phyloP scores from a whole-genome alignment of 805 yeast species.

The Barnettozyma sp. region DNA sequence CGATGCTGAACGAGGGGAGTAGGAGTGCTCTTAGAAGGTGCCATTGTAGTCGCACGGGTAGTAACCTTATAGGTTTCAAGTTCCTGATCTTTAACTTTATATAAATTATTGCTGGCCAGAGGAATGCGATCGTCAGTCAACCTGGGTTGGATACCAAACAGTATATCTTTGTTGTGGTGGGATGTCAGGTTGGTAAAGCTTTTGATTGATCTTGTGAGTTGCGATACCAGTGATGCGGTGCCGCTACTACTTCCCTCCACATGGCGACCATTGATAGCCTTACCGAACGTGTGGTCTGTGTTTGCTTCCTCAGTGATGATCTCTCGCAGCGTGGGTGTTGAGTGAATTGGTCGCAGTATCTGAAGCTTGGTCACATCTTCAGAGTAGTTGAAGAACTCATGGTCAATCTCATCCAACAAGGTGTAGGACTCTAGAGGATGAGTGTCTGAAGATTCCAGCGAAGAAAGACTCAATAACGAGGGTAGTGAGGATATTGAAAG shows the following conservation, averaged over 20 bases:
- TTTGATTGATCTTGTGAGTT: constrained; percentile 17
- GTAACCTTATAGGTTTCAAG: constrained; percentile 24
- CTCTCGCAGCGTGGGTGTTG: constrained; percentile 5
- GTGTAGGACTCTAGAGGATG: constrained; percentile 19
- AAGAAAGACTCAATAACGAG: constrained; percentile 12
- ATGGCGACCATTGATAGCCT: too few species aligned
- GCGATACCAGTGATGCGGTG: constrained; percentile 22
- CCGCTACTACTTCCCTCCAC: too few species aligned
- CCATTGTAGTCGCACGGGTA: constrained; percentile 9
- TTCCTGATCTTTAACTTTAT: constrained; percentile 14
- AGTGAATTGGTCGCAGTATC: constrained; percentile 6
- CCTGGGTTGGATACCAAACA: constrained; percentile 25
- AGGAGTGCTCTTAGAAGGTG: constrained; percentile 4
- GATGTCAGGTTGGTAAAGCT: constrained; percentile 15
- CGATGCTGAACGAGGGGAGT: constrained; percentile 24
- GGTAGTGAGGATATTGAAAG: constrained; percentile 8
- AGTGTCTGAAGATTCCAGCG: constrained; percentile 13
- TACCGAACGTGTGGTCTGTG: neutral
- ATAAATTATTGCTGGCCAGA: neutral
- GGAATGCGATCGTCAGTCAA: constrained; percentile 23
- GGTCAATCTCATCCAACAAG: constrained; percentile 20
- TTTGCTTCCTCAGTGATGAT: neutral
- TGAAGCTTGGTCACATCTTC: constrained; percentile 7
- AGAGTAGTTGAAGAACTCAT: constrained; percentile 14
- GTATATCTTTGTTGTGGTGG: constrained; percentile 15